Base-by-base conservation (phyloP, 2,329 filamentous ascomycete genomes). In the Xylaria polymorpha region DNA sequence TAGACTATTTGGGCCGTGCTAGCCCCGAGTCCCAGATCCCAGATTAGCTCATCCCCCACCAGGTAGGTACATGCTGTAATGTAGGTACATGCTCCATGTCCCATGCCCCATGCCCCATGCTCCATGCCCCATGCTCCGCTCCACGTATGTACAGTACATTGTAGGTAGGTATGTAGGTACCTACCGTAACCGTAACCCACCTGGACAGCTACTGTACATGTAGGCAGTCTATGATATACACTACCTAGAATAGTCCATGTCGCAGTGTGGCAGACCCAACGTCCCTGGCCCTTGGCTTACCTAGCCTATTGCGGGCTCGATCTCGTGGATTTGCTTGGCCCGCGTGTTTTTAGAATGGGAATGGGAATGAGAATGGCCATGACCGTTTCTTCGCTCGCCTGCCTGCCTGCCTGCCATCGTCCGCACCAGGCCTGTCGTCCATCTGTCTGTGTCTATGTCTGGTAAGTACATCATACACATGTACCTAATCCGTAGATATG, bases 251-350 rank as follows among this genome's bases (percentile, higher is more conserved):
- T 37, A 37, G 37, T 41, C 10, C 37, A 14, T 41, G 37, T 14
- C 2, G 46, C 25, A 29, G 20, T 15, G 9, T 22, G 14, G 25
- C n/a, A n/a, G 2, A 12, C 41, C 10, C 14, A 44, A 46, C 15
- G 50, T 29, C 14, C 18, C 50, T 53, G n/a, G 50, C 29, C 18
- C 29, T 48, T 20, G 41, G 55, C 59, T 64, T 60, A n/a, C n/a
- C n/a, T n/a, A 62, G 25, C 67, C 67, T 69, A 64, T 69, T 44
- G 60, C 35, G 55, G 59, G 59, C 59, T 67, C 55, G 64, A 64
- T 63, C 10, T 44, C 43, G 32, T 67, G 46, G 56, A 44, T 29
- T 43, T 63, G 51, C 51, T 39, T 56, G 32, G n/a, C 32, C 35
- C 12, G 32, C 53, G 46, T 46, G 53, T 50, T 58, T 58, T 29